Conservation (phyloP, 306 rosid species). For the Glycine latifolia region DNA sequence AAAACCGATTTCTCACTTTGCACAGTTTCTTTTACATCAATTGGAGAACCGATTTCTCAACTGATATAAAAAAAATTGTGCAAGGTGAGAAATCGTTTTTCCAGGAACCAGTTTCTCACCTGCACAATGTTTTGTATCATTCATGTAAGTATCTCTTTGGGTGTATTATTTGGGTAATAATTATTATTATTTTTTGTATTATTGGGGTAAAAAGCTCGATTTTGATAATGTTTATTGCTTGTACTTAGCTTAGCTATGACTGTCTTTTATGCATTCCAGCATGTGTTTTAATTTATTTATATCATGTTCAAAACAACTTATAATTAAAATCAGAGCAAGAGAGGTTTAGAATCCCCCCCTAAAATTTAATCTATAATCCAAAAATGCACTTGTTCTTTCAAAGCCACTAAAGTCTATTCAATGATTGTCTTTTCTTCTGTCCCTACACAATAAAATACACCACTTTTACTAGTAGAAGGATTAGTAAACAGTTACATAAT, state of each 20-base stretch:
- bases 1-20: too few relatives aligned
- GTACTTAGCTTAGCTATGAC: neutral
- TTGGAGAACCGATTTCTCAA: too few relatives aligned
- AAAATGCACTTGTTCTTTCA: neutral
- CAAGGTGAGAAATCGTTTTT: too few relatives aligned
- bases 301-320: slow-evolving; percentile 6
- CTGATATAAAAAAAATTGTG: too few relatives aligned
- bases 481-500: slow-evolving; percentile 1
- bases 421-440: neutral
- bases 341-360: neutral
- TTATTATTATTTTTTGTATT: too few relatives aligned
- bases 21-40: too few relatives aligned
- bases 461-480: slow-evolving; percentile 13
- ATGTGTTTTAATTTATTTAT: neutral
- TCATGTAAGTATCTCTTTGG: too few relatives aligned
- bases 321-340: neutral
- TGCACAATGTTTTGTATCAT: too few relatives aligned
- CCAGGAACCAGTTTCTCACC: too few relatives aligned
- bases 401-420: slow-evolving; percentile 5
- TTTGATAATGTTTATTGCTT: slow-evolving; percentile 1
- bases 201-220: too few relatives aligned
- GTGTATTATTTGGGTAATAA: too few relatives aligned
- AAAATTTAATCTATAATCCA: neutral
- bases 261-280: neutral
- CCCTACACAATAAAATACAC: neutral